Evolutionary conservation across 176 grass and related monocot species (phyloP).

Genomic region (Tuctoria greenei): DNA sequence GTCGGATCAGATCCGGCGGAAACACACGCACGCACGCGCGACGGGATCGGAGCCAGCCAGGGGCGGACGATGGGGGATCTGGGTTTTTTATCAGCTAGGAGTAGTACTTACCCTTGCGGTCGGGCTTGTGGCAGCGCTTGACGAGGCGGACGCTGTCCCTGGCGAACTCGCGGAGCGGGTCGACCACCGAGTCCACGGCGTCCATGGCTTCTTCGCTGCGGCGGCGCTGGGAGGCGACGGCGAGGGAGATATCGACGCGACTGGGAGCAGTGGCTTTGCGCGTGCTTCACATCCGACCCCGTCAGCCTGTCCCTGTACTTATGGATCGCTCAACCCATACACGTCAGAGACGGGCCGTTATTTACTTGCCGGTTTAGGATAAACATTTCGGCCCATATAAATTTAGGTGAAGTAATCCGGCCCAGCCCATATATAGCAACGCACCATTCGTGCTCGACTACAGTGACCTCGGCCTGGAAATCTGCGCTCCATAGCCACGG

Average conservation of each 20-base stretch:
- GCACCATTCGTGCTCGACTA: background rate
- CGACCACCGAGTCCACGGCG: conserved; percentile 88
- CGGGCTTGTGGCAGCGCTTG: conserved; percentile 99
- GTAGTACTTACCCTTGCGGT: conserved; percentile 80
- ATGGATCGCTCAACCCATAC: background rate
- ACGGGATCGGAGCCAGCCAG: background rate
- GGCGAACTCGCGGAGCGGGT: conserved; percentile 88
- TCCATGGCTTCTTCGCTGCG: conserved; percentile 61
- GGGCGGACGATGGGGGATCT: background rate
- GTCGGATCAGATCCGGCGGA: conserved; percentile 27
- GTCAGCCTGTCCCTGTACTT: background rate
- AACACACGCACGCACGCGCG: background rate
- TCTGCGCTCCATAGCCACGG: too few species aligned
- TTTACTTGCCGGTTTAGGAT: background rate
- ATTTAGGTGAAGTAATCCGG: too few species aligned
- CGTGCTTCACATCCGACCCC: conserved; percentile 10
- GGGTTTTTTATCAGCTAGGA: background rate
- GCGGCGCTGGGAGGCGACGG: background rate
- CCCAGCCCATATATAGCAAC: background rate
- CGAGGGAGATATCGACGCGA: conserved; percentile 23
- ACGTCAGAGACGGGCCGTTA: background rate
- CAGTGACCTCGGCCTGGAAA: too few species aligned
- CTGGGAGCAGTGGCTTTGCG: too few species aligned
- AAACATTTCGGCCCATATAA: background rate
- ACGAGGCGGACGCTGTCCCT: conserved; percentile 98